These are phyloP conservation scores for Chimonanthus praecox DNA, from an alignment of 164 flowering plant species.

Conservation along the genomic window DNA sequence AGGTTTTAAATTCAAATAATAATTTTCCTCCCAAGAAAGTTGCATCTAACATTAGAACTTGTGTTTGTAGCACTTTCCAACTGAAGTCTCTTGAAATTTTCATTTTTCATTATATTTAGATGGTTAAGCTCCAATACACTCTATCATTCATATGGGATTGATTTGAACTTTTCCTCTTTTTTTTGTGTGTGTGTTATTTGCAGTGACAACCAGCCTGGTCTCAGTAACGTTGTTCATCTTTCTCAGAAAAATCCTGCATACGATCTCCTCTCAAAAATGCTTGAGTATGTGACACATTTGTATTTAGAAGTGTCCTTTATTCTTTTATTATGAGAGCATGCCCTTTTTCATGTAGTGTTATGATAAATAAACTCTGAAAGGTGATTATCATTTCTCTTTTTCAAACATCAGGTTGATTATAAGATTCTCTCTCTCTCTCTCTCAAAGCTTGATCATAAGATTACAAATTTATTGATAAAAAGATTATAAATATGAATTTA, in stretches of 20 bases:
- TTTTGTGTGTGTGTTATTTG: conserved; percentile 4
- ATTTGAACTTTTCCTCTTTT: neutral
- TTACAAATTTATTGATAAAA: no score
- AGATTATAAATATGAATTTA: no score
- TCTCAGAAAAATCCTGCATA: conserved; percentile 76
- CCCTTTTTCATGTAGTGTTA: neutral
- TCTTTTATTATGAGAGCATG: neutral
- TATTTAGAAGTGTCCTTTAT: neutral
- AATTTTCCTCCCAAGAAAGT: no score
- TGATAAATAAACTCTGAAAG: neutral
- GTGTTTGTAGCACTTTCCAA: no score
- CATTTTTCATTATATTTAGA: neutral
- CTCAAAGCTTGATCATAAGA: no score
- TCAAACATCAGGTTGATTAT: no score
- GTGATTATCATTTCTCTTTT: no score
- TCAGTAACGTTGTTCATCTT: conserved; percentile 72
- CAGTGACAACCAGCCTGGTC: conserved; percentile 78
- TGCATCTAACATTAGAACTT: no score
- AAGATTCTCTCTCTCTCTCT: no score
- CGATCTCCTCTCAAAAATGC: conserved; percentile 95
- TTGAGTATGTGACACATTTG: conserved; percentile 66
- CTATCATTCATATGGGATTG: neutral
- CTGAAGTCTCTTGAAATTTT: no score
- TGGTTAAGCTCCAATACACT: neutral
- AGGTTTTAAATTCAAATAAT: no score